Evolutionary conservation across 345 rosid genomes (phyloP).

Genomic region (Melaleuca quinquenervia): DNA sequence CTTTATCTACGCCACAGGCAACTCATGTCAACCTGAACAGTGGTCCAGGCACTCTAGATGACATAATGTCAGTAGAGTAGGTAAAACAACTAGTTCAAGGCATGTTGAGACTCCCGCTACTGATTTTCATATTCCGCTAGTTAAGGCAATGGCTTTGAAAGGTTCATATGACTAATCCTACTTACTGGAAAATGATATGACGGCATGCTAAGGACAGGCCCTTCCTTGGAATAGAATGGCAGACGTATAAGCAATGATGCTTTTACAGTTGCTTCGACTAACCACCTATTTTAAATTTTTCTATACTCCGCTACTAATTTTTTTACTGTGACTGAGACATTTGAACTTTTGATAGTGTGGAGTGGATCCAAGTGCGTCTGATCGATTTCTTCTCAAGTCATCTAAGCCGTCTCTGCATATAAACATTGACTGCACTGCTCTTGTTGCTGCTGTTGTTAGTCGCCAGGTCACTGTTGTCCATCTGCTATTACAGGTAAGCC

Average conservation of each 20-base stretch:
- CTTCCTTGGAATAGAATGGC: too few species aligned
- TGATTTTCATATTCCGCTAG: neutral
- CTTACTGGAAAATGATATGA: neutral
- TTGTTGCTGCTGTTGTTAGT: slow-evolving; percentile 77
- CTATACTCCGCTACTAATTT: neutral
- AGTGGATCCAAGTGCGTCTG: slow-evolving; percentile 53
- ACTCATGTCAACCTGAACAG: neutral
- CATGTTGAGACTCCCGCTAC: neutral
- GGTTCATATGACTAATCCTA: neutral
- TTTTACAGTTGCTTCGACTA: neutral
- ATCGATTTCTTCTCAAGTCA: slow-evolving; percentile 63
- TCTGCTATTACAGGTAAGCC: slow-evolving; percentile 59
- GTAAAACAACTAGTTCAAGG: neutral
- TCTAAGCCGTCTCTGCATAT: slow-evolving; percentile 87
- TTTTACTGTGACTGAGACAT: neutral
- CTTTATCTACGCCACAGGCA: neutral
- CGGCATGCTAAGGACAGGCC: too few species aligned
- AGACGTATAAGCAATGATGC: too few species aligned
- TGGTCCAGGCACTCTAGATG: neutral
- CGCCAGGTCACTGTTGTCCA: slow-evolving; percentile 67
- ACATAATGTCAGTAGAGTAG: neutral
- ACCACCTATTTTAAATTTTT: neutral
- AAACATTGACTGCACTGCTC: slow-evolving; percentile 79
- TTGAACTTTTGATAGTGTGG: slow-evolving; percentile 50
- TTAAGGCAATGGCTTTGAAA: neutral